Base-by-base conservation (phyloP, 306 rosid species). In the Lathyrus aphaca region DNA sequence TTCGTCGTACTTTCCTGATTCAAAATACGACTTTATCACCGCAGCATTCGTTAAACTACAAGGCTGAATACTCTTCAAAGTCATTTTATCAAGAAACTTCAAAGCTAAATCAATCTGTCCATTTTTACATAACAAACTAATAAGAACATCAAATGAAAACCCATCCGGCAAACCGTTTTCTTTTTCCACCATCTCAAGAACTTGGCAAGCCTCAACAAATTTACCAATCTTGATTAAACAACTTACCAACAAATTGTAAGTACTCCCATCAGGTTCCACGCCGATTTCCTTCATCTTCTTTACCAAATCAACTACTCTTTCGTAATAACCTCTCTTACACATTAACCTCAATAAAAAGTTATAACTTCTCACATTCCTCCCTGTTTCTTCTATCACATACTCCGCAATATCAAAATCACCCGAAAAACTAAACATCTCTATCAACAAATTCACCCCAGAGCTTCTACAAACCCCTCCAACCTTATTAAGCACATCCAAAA, bases 11-110 rank as follows among this genome's bases (percentile, higher is more conserved):
- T 80, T 85, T 67, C 70, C 50, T 7, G 51, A 80, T 64, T 67
- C 64, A 71, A 89, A 86, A 51, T 84, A 89, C n/a, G 69, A 79
- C 87, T 80, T 92, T 38, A 92, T 72, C 43, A 92, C 71, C 14
- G 73, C 85, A 57, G 83, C 91, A 68, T 89, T 90, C 5, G 92
- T 83, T 60, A 77, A 49, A 63, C 69, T 46, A 71, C 83, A 82
- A 63, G 95, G 98, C 80, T 83, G 77, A 38, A 89, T 49, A 48
- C 95, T 89, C 61, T 71, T 65, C 59, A 66, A 57, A 10, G 11
- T 56, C 91, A 92, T 86, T 53, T 39, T 71, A 66, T 86, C 91
- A 61, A 92, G 80, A 82, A 80, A 64, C 78, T 74, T 37, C 19
- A 21, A 71, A 18, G 79, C 95, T 42, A 68, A 72, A 71, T 84